Percentiles rank a stretch among this genome's conserved stretches.
Evolutionary conservation across 2,329 filamentous ascomycete species (phyloP).

Genomic region (Chrysosphaeria jannelii): DNA sequence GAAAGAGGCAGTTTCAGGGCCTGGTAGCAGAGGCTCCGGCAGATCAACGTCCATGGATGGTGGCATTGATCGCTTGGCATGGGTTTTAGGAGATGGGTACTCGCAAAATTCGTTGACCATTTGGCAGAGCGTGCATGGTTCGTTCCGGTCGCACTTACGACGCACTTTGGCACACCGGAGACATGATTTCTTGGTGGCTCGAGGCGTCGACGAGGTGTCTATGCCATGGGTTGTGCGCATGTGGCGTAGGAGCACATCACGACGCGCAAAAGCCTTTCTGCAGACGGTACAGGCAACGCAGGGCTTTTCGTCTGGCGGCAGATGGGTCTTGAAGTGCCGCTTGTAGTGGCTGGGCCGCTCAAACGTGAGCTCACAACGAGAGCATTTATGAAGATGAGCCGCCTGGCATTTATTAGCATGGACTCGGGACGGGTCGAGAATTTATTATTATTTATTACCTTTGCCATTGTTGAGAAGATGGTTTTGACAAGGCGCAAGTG

Average conservation of each 20-base stretch:
- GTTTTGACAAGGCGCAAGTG: no score
- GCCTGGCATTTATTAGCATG: no score
- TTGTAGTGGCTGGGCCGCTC: slow-evolving; percentile 7
- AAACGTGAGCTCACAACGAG: slow-evolving; percentile 6
- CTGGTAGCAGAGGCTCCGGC: no score
- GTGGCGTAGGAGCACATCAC: slow-evolving; percentile 8
- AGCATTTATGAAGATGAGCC: slow-evolving; percentile 3
- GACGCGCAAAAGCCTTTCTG: slow-evolving; percentile 5
- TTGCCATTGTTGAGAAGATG: no score
- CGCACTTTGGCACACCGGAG: slow-evolving; percentile 7
- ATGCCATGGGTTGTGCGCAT: slow-evolving; percentile 6
- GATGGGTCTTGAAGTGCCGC: slow-evolving; percentile 7
- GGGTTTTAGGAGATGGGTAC: no score
- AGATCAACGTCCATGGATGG: no score
- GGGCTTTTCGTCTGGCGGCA: slow-evolving; percentile 5
- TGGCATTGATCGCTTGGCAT: no score
- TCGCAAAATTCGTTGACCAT: slow-evolving; percentile 3
- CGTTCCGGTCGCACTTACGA: slow-evolving; percentile 6
- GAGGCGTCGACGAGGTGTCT: slow-evolving; percentile 3
- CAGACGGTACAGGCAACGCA: slow-evolving; percentile 6
- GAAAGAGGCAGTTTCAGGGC: no score
- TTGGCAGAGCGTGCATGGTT: slow-evolving; percentile 6
- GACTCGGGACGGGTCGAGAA: no score
- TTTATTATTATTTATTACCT: no score
- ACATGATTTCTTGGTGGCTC: slow-evolving; percentile 6